Base-by-base conservation (phyloP, 2,329 filamentous ascomycete genomes). In the Gaeumannomyces tritici region DNA sequence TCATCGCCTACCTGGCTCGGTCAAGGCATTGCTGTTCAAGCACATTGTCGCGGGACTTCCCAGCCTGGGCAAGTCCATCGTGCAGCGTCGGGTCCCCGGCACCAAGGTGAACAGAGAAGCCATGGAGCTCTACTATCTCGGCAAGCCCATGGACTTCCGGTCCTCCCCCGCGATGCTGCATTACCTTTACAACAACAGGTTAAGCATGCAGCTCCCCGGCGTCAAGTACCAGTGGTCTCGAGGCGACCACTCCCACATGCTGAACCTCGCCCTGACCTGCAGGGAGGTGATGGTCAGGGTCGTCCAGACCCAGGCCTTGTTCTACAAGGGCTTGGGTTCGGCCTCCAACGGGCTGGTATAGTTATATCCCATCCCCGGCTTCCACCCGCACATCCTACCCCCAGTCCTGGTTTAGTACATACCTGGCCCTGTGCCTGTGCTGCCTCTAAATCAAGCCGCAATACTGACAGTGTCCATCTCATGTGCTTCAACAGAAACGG, bases 221-320 rank as follows among this genome's bases (percentile, higher is more conserved):
- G 26, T 31, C 35, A 47, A 35, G 26, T 55, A 61, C 54, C 15
- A n/a, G n/a, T 57, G 29, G 51, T 33, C 51, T 13, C 15, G 21
- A 21, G 18, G 21, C 11, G 60, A 61, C 54, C 60, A 61, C 31
- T 29, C 51, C n/a, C 21, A 28, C 7, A 21, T 57, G 31, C 21
- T 57, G 54, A 42, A 21, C 28, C 31, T 61, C 21, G 57, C 54
- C 15, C 60, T 61, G n/a, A 54, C 57, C 21, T 55, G 54, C 21
- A 61, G 56, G 60, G 60, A 61, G 54, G 57, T 51, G 28, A 61
- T 61, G 60, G 60, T 47, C 27, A 29, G 60, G 8, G 24, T 57
- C 54, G 42, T 61, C 12, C 56, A 21, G 24, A 29, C 60, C 28
- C 60, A 61, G 54, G 60, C 28, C 21, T 15, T 15, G 15, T 26